Evolutionary conservation across 441 rosid species (phyloP).

Genomic region (Erysimum cheiri): DNA sequence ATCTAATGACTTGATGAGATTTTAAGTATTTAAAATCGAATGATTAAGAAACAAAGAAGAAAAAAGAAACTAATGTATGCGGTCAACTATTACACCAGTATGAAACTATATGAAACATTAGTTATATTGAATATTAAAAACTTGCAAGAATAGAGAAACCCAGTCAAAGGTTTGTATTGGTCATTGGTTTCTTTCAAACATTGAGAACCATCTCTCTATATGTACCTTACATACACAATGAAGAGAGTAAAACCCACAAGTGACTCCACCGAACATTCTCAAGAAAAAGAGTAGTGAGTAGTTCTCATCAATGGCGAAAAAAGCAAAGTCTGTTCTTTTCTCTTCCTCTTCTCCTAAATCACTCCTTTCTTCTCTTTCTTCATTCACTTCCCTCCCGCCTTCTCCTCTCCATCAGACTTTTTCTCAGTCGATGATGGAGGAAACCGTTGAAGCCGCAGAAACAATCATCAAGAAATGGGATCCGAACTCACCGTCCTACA

Average conservation of each 20-base stretch:
- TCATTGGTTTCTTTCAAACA: slow-evolving; percentile 6
- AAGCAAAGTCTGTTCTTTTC: slow-evolving; percentile 31
- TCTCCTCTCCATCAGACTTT: slow-evolving; percentile 40
- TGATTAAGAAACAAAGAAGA: background rate
- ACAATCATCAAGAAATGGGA: slow-evolving; percentile 71
- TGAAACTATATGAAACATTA: background rate
- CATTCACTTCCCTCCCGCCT: slow-evolving; percentile 33
- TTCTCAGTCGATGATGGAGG: slow-evolving; percentile 51
- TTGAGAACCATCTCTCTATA: slow-evolving; percentile 29
- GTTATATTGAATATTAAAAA: background rate
- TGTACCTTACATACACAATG: slow-evolving; percentile 19
- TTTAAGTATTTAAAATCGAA: background rate
- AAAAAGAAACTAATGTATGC: background rate
- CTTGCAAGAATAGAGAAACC: slow-evolving; percentile 18
- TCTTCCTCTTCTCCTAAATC: slow-evolving; percentile 45
- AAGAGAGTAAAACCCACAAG: background rate
- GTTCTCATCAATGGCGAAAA: slow-evolving; percentile 39
- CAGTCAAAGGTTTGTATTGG: slow-evolving; percentile 22
- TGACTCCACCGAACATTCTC: slow-evolving; percentile 8
- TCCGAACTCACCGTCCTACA: slow-evolving; percentile 43
- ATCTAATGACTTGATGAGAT: slow-evolving; percentile 2
- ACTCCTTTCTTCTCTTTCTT: slow-evolving; percentile 36
- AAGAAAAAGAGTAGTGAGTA: slow-evolving; percentile 5
- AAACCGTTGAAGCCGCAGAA: slow-evolving; percentile 51
- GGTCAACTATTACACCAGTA: slow-evolving; percentile 12